These are phyloP conservation scores for Hemerocallis citrina DNA, from an alignment of 106 monocot species.

Conservation along the genomic window DNA sequence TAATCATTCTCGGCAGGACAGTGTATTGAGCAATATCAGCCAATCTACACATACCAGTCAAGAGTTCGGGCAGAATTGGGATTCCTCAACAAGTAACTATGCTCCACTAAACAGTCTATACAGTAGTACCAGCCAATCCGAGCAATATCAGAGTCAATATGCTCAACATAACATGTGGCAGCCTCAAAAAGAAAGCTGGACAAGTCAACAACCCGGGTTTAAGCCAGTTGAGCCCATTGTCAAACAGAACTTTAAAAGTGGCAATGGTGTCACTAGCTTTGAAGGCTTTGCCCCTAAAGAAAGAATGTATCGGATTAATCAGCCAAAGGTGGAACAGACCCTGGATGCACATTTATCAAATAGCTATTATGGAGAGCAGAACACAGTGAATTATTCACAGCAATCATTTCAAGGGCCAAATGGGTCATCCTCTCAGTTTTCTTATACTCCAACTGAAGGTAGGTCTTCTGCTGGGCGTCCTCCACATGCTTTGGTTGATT, in stretches of 20 bases:
- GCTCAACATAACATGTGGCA: slow-evolving; percentile 28
- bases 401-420: slow-evolving; percentile 30
- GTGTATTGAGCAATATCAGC: neutral
- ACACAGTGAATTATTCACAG: slow-evolving; percentile 27
- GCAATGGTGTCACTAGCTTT: slow-evolving; percentile 11
- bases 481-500: slow-evolving; percentile 79
- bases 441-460: slow-evolving; percentile 41
- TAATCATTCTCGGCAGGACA: neutral
- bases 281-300: slow-evolving; percentile 32
- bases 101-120: neutral
- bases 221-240: slow-evolving; percentile 16
- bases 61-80: slow-evolving; percentile 18
- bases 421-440: slow-evolving; percentile 26
- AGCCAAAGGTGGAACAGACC: slow-evolving; percentile 29
- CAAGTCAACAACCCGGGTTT: slow-evolving; percentile 21
- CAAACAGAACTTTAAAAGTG: slow-evolving; percentile 16
- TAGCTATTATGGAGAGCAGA: slow-evolving; percentile 36
- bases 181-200: slow-evolving; percentile 14
- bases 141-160: neutral
- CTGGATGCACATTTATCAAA: slow-evolving; percentile 17
- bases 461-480: slow-evolving; percentile 85
- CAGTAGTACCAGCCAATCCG: neutral
- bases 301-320: slow-evolving; percentile 29
- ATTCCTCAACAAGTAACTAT: slow-evolving; percentile 11
- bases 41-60: neutral